Percentiles rank a stretch among this genome's conserved stretches.
Conservation (phyloP, 2,329 filamentous ascomycete species). For the Ploettnerulaceae sp. region DNA sequence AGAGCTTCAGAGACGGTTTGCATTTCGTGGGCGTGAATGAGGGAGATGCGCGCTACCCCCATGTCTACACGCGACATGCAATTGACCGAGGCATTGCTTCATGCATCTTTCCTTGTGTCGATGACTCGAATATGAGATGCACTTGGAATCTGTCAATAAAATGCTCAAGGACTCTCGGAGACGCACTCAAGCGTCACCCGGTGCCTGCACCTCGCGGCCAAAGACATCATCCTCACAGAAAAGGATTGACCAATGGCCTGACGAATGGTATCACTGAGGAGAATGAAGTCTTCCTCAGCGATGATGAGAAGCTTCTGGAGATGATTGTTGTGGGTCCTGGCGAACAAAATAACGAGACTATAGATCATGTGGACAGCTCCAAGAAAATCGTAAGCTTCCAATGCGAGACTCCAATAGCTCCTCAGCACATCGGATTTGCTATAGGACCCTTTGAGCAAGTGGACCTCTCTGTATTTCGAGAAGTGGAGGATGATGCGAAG, state of each 20-base stretch:
- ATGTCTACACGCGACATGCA: constrained; percentile 83
- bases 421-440: constrained; percentile 88
- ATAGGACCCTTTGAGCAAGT: constrained; percentile 94
- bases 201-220: constrained; percentile 38
- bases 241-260: constrained; percentile 28
- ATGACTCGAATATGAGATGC: constrained; percentile 75
- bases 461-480: constrained; percentile 81
- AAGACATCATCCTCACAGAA: no score
- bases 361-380: constrained; percentile 69
- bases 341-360: constrained; percentile 75
- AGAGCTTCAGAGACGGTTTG: constrained; percentile 74
- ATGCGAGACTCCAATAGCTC: constrained; percentile 67
- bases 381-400: constrained; percentile 88
- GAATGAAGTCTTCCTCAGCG: constrained; percentile 45
- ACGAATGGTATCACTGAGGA: constrained; percentile 20
- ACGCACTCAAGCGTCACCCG: constrained; percentile 54
- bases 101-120: constrained; percentile 89
- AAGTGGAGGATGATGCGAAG: constrained; percentile 87
- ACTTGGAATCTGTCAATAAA: constrained; percentile 87
- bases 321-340: constrained; percentile 90
- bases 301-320: constrained; percentile 83
- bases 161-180: constrained; percentile 79
- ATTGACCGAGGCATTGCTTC: constrained; percentile 73
- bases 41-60: constrained; percentile 77
- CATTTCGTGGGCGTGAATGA: constrained; percentile 86